Evolutionary conservation across 1,284 basidiomycete genomes (phyloP).

Genomic region (Marasmius tenuissimus): DNA sequence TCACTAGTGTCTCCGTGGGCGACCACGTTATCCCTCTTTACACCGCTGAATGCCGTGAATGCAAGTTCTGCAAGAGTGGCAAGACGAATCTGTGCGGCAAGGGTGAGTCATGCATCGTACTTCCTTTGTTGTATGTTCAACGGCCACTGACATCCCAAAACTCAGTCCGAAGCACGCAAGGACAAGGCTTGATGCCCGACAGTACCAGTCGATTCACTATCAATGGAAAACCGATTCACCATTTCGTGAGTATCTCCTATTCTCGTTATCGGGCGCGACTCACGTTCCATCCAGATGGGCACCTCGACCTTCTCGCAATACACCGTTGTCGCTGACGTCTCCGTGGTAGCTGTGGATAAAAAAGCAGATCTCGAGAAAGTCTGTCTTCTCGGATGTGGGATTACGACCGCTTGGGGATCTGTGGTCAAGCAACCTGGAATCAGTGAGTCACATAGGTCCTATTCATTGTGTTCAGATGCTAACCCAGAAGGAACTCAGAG

Average conservation of each 20-base stretch:
- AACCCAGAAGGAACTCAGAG: slow-evolving; percentile 43
- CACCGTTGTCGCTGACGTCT: slow-evolving; percentile 97
- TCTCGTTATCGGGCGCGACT: not conserved
- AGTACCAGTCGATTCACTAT: slow-evolving; percentile 88
- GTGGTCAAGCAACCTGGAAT: slow-evolving; percentile 81
- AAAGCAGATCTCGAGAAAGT: slow-evolving; percentile 92
- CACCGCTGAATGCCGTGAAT: slow-evolving; percentile 92
- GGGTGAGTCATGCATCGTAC: slow-evolving; percentile 42
- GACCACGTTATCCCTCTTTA: slow-evolving; percentile 96
- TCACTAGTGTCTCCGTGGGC: slow-evolving; percentile 78
- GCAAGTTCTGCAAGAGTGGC: slow-evolving; percentile 98
- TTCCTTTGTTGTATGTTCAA: not conserved
- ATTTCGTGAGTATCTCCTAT: slow-evolving; percentile 70
- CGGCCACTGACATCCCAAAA: not conserved
- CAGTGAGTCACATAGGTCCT: slow-evolving; percentile 46
- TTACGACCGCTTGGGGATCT: slow-evolving; percentile 96
- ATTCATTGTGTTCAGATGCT: slow-evolving; percentile 2
- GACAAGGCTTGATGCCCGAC: slow-evolving; percentile 97
- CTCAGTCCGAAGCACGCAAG: slow-evolving; percentile 90
- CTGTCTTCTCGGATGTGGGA: slow-evolving; percentile 93
- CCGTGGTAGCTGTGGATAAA: slow-evolving; percentile 88
- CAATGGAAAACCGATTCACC: slow-evolving; percentile 85
- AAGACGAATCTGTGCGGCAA: slow-evolving; percentile 96
- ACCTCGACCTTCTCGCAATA: slow-evolving; percentile 99
- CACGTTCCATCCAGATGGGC: slow-evolving; percentile 74